phyloP scores from a whole-genome alignment of 352 stramenopile genomes.

The Phytophthora aleatoria region DNA sequence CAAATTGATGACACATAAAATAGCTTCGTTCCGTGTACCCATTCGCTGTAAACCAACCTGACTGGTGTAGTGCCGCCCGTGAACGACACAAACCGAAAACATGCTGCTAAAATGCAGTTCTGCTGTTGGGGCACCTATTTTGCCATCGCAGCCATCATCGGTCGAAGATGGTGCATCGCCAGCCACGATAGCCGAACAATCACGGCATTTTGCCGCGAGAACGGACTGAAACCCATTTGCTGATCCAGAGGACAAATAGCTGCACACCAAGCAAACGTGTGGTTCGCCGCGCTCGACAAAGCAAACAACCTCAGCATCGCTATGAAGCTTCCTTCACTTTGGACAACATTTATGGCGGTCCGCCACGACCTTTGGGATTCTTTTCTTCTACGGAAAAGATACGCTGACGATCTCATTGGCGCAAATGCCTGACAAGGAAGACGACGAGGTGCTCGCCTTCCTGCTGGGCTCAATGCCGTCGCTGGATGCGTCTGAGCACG shows the following conservation, averaged over 20 bases:
- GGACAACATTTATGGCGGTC: background rate
- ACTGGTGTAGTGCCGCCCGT: no score
- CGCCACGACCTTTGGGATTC: constrained; percentile 15
- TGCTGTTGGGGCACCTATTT: background rate
- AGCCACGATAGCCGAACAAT: constrained; percentile 14
- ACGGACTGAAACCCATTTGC: constrained; percentile 15
- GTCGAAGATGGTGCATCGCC: constrained; percentile 14
- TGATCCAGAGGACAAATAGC: constrained; percentile 6
- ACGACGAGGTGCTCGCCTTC: constrained; percentile 29
- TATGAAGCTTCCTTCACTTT: no score
- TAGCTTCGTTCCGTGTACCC: no score
- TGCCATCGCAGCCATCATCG: background rate
- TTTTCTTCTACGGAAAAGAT: constrained; percentile 27
- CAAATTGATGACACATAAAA: no score
- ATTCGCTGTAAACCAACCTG: no score
- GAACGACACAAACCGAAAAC: background rate
- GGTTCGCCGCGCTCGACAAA: background rate
- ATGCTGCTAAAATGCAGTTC: background rate
- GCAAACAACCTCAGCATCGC: background rate
- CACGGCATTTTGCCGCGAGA: constrained; percentile 9
- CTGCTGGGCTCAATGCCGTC: constrained; percentile 16
- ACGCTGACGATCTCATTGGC: constrained; percentile 16
- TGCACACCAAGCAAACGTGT: constrained; percentile 7
- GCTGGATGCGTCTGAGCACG: background rate
- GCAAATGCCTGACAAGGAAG: constrained; percentile 8